A percentile compares a stretch with the other conserved stretches of the same genome.
Evolutionary conservation across 257 asterid species (phyloP).

Genomic region (Jaltomata sinuosa): DNA sequence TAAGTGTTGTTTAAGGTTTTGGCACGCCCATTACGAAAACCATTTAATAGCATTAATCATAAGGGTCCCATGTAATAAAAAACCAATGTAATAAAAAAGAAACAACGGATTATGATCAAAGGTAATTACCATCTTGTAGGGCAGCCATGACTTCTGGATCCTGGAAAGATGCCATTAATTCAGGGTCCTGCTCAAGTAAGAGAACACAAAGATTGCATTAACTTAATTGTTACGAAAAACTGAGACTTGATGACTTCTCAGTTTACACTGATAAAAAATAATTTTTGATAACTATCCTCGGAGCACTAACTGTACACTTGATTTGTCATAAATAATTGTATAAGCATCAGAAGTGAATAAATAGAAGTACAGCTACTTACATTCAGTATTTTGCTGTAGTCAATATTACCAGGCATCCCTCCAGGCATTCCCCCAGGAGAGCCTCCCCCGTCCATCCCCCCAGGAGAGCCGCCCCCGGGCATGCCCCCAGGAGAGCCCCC

Average conservation of each 20-base stretch:
- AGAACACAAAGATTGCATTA: background rate
- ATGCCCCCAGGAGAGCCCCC: constrained; percentile 44
- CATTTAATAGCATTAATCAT: background rate
- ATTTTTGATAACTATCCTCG: background rate
- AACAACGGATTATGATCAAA: background rate
- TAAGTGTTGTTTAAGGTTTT: background rate
- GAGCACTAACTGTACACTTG: background rate
- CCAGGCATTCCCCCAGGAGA: constrained; percentile 12
- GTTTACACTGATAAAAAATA: background rate
- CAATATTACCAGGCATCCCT: constrained; percentile 53
- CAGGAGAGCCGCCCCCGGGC: constrained; percentile 51
- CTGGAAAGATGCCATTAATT: constrained; percentile 84
- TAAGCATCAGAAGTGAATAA: background rate
- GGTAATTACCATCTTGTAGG: constrained; percentile 80
- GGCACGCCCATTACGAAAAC: background rate
- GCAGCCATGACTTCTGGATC: constrained; percentile 99
- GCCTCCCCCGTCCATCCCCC: constrained; percentile 7
- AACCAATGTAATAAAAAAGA: background rate
- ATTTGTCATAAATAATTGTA: background rate
- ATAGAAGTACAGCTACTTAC: constrained; percentile 23
- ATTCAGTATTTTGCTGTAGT: constrained; percentile 78
- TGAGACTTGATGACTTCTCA: background rate
- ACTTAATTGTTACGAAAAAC: background rate
- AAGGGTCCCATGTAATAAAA: background rate
- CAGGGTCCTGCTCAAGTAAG: constrained; percentile 68